Evolutionary conservation across 139 green algal species (phyloP), one percentile per base, ranked within the genome.

Genomic region (Mesotaenium endlicherianum): DNA sequence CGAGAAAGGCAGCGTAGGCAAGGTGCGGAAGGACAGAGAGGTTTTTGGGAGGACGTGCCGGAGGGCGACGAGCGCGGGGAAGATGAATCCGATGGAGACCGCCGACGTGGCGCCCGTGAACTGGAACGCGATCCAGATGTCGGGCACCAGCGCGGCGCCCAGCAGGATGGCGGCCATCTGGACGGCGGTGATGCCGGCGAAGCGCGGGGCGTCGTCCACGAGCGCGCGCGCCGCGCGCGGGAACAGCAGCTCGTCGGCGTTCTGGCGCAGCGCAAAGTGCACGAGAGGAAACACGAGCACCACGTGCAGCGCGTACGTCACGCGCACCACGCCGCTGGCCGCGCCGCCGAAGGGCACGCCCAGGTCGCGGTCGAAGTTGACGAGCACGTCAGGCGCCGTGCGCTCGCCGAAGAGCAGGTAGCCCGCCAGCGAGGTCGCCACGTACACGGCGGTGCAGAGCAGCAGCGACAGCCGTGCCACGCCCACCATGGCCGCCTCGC

Each of bases 121-220:
- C 74, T 81, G 41, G 71, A 81, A 81, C 43, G 74, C 74, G 3
- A 85, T 59, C 79, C 79, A 85, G 26, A 85, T 85, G 64, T 85
- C 67, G 6, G 79, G 79, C 40, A 85, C 79, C 4, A 85, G 17
- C 14, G 30, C 42, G 26, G 60, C 3, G 31, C 45, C 45, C 0
- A 87, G 0, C 1, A 70, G 58, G 20, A 74, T 64, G 20, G 55
- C n/a, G 4, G 36, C 84, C 79, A 85, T 30, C 20, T 57, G 40
- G 26, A 43, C 41, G 50, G 11, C 64, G 8, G 79, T 85, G 47
- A 59, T 68, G 34, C 26, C 16, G 38, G 39, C 80, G 42, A 85
- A 85, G 17, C 79, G 40, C 41, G 11, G 1, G 0, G 14, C 41
- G 68, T 67, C 67, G 16, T 70, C 42, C 30, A 59, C 67, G 36